Evolutionary conservation across 352 stramenopile species (phyloP), one percentile per base, ranked within the genome.

Genomic region (Thraustotheca clavata): DNA sequence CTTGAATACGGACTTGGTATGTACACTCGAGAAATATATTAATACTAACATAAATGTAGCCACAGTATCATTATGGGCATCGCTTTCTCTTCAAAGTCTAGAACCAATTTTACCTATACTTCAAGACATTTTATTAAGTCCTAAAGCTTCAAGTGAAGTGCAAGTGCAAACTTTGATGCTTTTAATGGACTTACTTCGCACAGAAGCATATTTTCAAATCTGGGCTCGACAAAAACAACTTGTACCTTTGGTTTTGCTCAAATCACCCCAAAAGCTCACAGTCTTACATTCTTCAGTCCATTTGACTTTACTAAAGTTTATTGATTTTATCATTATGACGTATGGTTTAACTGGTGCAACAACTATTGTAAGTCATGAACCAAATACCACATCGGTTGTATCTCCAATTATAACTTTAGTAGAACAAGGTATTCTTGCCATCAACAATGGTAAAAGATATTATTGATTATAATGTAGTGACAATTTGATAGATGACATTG

Each of bases 251-350:
- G 9, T 52, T 6, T 24, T 52, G 11, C 43, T 52, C 43, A 52
- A 52, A 31, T 35, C 9, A 9, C 43, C 43, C 6, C 24, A 18
- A 9, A 52, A 52, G 43, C 43, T 52, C 43, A 9, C 9, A 35
- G 43, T 31, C 24, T 18, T 52, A 31, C 43, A 52, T 52, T 24
- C 34, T 24, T 20, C 43, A 2, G 43, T 52, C 14, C 43, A 52
- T 14, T 7, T 52, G 43, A 31, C 43, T 2, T 31, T 52, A 9
- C 43, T 52, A 2, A 24, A 24, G 43, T 52, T 52, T 24, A 31
- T 52, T 11, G 43, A 52, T 31, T 52, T 52, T 52, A 7, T 52
- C 43, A 52, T 52, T 2, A 52, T 52, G 43, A 52, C 43, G 11
- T 24, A 52, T 31, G 43, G 43, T 9, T 31, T 52, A 9, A 9